These are phyloP conservation scores for Angomonas ambiguus DNA, from an alignment of 208 protist genomes.

Conservation along the genomic window DNA sequence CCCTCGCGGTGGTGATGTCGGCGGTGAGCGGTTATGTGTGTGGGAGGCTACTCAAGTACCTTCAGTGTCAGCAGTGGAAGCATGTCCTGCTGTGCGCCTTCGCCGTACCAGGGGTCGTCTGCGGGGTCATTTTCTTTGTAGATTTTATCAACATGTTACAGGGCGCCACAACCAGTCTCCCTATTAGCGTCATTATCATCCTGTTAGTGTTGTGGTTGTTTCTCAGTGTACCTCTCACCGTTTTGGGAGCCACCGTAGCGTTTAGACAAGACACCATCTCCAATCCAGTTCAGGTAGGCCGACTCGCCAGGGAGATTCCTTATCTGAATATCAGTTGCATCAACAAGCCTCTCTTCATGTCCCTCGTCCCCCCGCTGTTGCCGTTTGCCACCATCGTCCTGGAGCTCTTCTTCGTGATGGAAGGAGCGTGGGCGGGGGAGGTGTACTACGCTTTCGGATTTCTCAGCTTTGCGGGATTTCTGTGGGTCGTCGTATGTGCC, in stretches of 20 bases:
- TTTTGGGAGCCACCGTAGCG: constrained; percentile 93
- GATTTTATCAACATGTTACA: constrained; percentile 61
- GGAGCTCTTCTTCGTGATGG: constrained; percentile 98
- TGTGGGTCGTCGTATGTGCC: constrained; percentile 93
- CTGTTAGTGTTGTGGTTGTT: constrained; percentile 83
- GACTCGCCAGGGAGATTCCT: constrained; percentile 96
- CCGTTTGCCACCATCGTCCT: constrained; percentile 97
- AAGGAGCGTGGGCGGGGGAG: constrained; percentile 90
- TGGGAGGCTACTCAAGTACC: constrained; percentile 87
- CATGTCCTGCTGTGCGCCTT: constrained; percentile 79
- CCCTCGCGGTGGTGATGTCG: constrained; percentile 76
- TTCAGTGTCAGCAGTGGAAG: constrained; percentile 89
- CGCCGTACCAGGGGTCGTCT: constrained; percentile 56
- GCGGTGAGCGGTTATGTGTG: constrained; percentile 92
- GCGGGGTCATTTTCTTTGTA: constrained; percentile 57
- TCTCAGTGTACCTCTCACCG: constrained; percentile 95
- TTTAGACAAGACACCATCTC: constrained; percentile 83
- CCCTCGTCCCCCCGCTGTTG: constrained; percentile 74
- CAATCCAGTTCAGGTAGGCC: constrained; percentile 90
- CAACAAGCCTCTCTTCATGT: constrained; percentile 50
- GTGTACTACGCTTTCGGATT: constrained; percentile 99
- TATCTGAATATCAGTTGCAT: constrained; percentile 56
- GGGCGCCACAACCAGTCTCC: constrained; percentile 53
- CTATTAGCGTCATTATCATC: constrained; percentile 51
- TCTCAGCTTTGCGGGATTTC: constrained; percentile 94